Conservation (phyloP, 306 rosid species). For the Cicer judaicum region DNA sequence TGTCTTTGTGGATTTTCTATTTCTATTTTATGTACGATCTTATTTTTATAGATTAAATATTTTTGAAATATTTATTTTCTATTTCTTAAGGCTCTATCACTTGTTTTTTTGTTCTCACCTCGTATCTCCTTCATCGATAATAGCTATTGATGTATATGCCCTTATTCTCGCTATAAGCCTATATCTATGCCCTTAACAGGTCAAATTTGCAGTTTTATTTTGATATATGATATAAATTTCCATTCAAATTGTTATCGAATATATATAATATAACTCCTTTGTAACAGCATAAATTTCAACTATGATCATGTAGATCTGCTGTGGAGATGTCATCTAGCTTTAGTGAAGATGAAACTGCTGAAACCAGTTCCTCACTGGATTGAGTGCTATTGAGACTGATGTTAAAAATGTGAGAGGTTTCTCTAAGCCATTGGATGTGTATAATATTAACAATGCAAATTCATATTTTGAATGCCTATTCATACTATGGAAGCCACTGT, state of each 20-base stretch:
- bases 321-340: conserved; percentile 72
- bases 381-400: conserved; percentile 42
- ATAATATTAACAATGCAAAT: conserved; percentile 52
- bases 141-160: too few species aligned
- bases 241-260: neutral
- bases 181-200: neutral
- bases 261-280: neutral
- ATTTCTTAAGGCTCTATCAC: too few species aligned
- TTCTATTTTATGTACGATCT: too few species aligned
- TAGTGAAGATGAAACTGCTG: conserved; percentile 84
- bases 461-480: conserved; percentile 34
- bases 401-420: conserved; percentile 42
- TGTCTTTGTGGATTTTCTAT: too few species aligned
- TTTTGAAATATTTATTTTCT: too few species aligned
- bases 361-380: conserved; percentile 70
- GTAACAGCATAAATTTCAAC: conserved; percentile 31
- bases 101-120: too few species aligned
- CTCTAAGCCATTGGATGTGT: conserved; percentile 49
- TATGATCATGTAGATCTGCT: conserved; percentile 61
- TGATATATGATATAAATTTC: neutral
- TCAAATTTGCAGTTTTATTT: conserved; percentile 5
- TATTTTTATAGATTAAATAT: too few species aligned
- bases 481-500: conserved; percentile 25
- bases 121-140: too few species aligned
- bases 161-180: too few species aligned